These are phyloP conservation scores for Myxozyma nipponensis DNA, from an alignment of 805 yeast species.

Conservation along the genomic window DNA sequence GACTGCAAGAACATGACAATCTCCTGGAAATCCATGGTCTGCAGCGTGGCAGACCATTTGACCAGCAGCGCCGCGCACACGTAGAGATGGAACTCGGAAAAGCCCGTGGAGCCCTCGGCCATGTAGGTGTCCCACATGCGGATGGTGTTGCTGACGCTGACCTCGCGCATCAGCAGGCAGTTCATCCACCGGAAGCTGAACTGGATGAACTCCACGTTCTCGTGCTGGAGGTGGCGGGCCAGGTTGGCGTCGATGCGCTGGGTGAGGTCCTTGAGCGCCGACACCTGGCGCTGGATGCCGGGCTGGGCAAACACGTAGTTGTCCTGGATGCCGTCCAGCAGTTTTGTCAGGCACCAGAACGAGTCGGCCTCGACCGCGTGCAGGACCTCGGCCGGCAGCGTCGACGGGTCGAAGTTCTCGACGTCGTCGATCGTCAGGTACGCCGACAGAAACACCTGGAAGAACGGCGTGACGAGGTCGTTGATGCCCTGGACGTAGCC, in stretches of 20 bases:
- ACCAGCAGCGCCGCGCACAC: conserved; percentile 96
- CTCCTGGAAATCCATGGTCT: conserved; percentile 89
- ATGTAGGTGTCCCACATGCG: conserved; percentile 98
- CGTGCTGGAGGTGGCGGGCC: conserved; percentile 67
- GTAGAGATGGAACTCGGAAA: conserved; percentile 89
- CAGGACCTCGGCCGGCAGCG: conserved; percentile 56
- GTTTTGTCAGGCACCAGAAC: conserved; percentile 91
- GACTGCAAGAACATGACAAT: conserved; percentile 86
- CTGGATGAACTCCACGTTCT: conserved; percentile 91
- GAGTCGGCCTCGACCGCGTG: conserved; percentile 88
- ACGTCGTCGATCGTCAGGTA: conserved; percentile 50
- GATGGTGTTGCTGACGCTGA: conserved; percentile 69
- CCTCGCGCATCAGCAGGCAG: conserved; percentile 91
- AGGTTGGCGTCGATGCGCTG: conserved; percentile 73
- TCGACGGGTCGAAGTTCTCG: conserved; percentile 58
- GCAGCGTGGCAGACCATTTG: conserved; percentile 74
- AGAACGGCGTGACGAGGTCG: conserved; percentile 90
- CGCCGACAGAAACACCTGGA: conserved; percentile 72
- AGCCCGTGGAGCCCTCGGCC: conserved; percentile 57
- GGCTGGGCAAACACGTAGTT: conserved; percentile 98
- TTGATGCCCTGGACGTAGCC: conserved; percentile 98
- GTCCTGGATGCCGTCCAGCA: conserved; percentile 92
- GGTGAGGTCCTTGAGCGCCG: conserved; percentile 70
- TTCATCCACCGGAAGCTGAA: conserved; percentile 99
- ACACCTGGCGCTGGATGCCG: conserved; percentile 88